Conservation (phyloP, 371 early-diverging fungal genomes). For the Cladochytrium tenue region DNA sequence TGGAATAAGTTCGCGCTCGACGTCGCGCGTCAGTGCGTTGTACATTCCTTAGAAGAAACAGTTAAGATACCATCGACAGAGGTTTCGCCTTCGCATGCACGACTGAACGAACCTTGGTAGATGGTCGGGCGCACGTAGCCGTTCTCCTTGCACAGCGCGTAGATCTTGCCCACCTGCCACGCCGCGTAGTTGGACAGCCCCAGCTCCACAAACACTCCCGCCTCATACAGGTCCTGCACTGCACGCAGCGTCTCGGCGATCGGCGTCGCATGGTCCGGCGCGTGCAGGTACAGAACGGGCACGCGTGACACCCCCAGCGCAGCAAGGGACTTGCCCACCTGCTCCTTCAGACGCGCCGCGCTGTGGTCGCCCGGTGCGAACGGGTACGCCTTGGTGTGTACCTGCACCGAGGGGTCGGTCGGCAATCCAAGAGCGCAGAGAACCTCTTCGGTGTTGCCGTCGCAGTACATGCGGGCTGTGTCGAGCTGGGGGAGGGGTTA, state of each 20-base stretch:
- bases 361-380: slow-evolving; percentile 52
- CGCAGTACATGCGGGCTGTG: slow-evolving; percentile 49
- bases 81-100: no score
- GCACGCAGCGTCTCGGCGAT: slow-evolving; percentile 34
- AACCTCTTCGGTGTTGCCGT: slow-evolving; percentile 58
- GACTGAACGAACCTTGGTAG: slow-evolving; percentile 39
- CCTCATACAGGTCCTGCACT: slow-evolving; percentile 35
- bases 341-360: slow-evolving; percentile 49
- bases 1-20: slow-evolving; percentile 66
- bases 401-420: slow-evolving; percentile 20
- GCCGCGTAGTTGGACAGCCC: slow-evolving; percentile 39
- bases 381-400: slow-evolving; percentile 66
- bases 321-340: slow-evolving; percentile 32
- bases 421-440: slow-evolving; percentile 44
- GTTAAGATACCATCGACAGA: background rate
- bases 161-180: slow-evolving; percentile 47
- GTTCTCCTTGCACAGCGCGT: slow-evolving; percentile 34
- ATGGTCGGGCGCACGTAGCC: slow-evolving; percentile 42
- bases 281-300: slow-evolving; percentile 47
- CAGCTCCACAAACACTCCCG: slow-evolving; percentile 36
- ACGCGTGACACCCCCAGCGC: slow-evolving; percentile 26
- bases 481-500: slow-evolving; percentile 27
- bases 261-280: slow-evolving; percentile 41
- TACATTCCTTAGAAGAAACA: slow-evolving; percentile 37
- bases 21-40: slow-evolving; percentile 64